phyloP scores from a whole-genome alignment of 108 stramenopile genomes.

The Asterionellopsis glacialis region DNA sequence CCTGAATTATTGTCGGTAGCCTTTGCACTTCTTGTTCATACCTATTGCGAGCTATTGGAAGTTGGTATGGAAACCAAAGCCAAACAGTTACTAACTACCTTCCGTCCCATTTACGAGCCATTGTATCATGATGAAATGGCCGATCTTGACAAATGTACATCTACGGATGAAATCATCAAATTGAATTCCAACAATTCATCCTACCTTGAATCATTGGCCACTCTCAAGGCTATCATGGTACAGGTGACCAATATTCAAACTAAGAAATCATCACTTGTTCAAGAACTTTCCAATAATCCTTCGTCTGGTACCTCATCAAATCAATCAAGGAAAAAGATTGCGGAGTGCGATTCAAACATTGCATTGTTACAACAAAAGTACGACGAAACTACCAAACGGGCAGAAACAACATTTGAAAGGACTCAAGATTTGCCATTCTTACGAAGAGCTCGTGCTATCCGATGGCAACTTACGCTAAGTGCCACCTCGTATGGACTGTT shows the following conservation, averaged over 20 bases:
- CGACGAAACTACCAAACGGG: slow-evolving; percentile 39
- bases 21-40: slow-evolving; percentile 82
- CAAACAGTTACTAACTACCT: slow-evolving; percentile 60
- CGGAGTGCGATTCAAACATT: slow-evolving; percentile 36
- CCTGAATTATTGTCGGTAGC: slow-evolving; percentile 80
- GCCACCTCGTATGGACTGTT: slow-evolving; percentile 57
- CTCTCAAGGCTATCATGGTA: slow-evolving; percentile 31
- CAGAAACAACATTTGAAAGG: slow-evolving; percentile 34
- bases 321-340: slow-evolving; percentile 8
- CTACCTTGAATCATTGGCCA: slow-evolving; percentile 38
- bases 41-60: slow-evolving; percentile 82
- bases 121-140: slow-evolving; percentile 48
- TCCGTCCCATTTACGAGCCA: slow-evolving; percentile 71
- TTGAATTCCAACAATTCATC: slow-evolving; percentile 54
- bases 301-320: background rate
- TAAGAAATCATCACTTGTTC: slow-evolving; percentile 8
- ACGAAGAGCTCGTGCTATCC: slow-evolving; percentile 70
- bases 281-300: slow-evolving; percentile 10
- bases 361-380: slow-evolving; percentile 40
- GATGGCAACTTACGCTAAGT: slow-evolving; percentile 77
- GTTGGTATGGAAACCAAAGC: slow-evolving; percentile 78
- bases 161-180: slow-evolving; percentile 60
- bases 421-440: slow-evolving; percentile 73
- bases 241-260: slow-evolving; percentile 39
- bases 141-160: slow-evolving; percentile 60